A percentile compares a stretch with the other conserved stretches of the same genome.
These are phyloP conservation scores for Penicillium angulare DNA, from an alignment of 495 filamentous ascomycete genomes.

Conservation along the genomic window DNA sequence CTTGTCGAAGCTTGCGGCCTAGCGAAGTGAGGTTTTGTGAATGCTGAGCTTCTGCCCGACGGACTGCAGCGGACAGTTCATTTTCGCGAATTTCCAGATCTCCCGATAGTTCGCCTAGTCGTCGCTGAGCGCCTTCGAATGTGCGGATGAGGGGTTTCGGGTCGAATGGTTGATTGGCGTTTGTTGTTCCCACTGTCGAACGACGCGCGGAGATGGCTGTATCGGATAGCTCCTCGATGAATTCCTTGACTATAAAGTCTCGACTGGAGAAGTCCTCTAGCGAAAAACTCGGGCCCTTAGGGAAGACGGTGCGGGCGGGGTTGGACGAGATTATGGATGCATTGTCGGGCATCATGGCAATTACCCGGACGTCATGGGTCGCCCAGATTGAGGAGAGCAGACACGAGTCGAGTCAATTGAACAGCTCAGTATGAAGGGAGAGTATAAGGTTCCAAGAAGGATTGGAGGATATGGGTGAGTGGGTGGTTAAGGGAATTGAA, in stretches of 20 bases:
- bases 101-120: slow-evolving; percentile 76
- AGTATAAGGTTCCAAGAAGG: not conserved
- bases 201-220: slow-evolving; percentile 75
- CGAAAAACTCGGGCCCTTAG: slow-evolving; percentile 74
- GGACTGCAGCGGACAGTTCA: slow-evolving; percentile 82
- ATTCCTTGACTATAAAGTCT: slow-evolving; percentile 97
- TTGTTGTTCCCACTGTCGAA: slow-evolving; percentile 44
- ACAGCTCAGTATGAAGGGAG: not conserved
- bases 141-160: slow-evolving; percentile 95
- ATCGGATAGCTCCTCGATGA: slow-evolving; percentile 90
- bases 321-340: slow-evolving; percentile 36
- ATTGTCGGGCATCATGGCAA: slow-evolving; percentile 40
- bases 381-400: not conserved
- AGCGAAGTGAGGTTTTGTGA: slow-evolving; percentile 81
- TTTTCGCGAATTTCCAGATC: slow-evolving; percentile 84
- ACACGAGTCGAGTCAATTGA: not conserved
- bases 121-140: slow-evolving; percentile 83
- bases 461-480: not conserved
- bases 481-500: slow-evolving; percentile 1
- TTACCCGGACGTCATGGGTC: slow-evolving; percentile 15
- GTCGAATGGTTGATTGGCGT: slow-evolving; percentile 78
- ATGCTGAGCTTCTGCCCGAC: slow-evolving; percentile 89
- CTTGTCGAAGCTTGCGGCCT: slow-evolving; percentile 83
- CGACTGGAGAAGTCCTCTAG: slow-evolving; percentile 81
- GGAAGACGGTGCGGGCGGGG: slow-evolving; percentile 64